Evolutionary conservation across 164 flowering plant species (phyloP), one percentile per base, ranked within the genome.

Genomic region (Hamamelis virginiana): DNA sequence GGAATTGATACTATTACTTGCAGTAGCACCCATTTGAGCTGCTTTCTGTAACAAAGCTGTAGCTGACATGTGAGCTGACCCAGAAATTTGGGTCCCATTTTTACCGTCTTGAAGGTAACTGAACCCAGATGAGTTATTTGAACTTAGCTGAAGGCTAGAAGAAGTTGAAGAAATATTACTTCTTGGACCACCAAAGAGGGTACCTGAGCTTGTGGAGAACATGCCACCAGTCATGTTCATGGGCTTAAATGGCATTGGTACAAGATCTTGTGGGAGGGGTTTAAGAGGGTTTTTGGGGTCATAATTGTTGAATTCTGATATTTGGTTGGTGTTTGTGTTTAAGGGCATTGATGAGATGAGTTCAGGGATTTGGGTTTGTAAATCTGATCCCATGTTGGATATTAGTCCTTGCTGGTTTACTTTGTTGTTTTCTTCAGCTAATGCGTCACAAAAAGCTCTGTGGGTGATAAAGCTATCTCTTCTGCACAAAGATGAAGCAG

Each of bases 401-500:
- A 73, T 67, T n/a, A 79, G 75, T 27, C 81, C 83, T 59, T 86
- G 89, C 59, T 86, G 89, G 63, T 82, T 84, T 46, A 81, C 84
- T 76, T 80, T 90, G 84, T 71, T 78, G 75, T 85, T 88, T 60
- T 88, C 92, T 76, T 85, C 87, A 8, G 92, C 81, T 33, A 86
- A 72, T 59, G 92, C 92, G 55, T 88, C 90, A 59, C 90, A 88
- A 62, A 88, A 88, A 8, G 89, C 90, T 59, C 92, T 84, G 79
- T 88, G 92, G 60, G 92, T 85, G 52, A 88, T 83, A 62, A 88
- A 88, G 74, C 92, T 88, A 61, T 88, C 92, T 70, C 85, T 79
- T 73, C 92, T 88, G 85, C 75, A 67, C 9, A 10, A 46, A 67
- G 28, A 45, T 47, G 59, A 41, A 44, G 15, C 43, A 68, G 19